Conservation (phyloP, 495 filamentous ascomycete species). For the Talaromyces proteolyticus region DNA sequence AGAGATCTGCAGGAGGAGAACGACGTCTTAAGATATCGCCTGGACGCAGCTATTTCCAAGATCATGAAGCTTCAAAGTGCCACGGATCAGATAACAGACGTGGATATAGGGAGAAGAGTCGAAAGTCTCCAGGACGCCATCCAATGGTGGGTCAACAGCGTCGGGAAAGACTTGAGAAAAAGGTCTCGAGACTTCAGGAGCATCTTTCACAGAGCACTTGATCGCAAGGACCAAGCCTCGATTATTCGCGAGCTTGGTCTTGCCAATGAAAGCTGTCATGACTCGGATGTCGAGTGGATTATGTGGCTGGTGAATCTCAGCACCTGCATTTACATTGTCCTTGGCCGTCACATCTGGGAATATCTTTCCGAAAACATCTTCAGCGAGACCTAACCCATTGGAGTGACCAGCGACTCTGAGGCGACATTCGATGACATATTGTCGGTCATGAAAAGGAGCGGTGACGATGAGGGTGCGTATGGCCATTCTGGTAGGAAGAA, state of each 20-base stretch:
- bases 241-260: neutral
- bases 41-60: neutral
- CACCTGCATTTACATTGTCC: neutral
- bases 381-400: neutral
- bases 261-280: neutral
- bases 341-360: neutral
- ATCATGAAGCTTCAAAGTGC: neutral
- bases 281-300: neutral
- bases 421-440: neutral
- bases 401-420: neutral
- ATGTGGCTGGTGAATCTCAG: neutral
- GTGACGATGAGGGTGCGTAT: neutral
- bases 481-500: neutral
- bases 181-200: neutral
- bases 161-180: constrained; percentile 1
- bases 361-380: neutral
- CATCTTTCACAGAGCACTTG: neutral
- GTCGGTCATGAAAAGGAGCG: neutral
- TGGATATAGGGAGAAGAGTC: neutral
- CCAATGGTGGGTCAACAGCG: neutral
- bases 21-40: neutral
- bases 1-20: neutral
- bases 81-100: neutral
- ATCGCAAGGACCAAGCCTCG: neutral
- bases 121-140: constrained; percentile 1